phyloP scores from a whole-genome alignment of 164 flowering plant genomes.

The Magnolia sinica region DNA sequence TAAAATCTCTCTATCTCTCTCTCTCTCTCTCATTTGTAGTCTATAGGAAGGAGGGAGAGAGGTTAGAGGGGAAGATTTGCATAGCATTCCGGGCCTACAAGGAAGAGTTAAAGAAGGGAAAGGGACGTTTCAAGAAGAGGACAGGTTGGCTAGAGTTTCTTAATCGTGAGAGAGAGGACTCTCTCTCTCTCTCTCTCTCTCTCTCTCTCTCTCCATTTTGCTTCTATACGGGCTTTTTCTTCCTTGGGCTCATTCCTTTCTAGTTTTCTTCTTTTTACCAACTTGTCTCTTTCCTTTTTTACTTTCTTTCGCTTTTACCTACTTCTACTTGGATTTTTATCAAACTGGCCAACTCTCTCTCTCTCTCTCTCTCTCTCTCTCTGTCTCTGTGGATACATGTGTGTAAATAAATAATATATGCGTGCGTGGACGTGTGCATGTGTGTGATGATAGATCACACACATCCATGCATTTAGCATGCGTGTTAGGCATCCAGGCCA shows the following conservation, averaged over 20 bases:
- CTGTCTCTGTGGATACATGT: no score
- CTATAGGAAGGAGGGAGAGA: not conserved
- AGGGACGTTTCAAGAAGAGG: conserved; percentile 44
- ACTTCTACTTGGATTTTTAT: not conserved
- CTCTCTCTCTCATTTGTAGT: not conserved
- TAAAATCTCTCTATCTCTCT: conserved; percentile 1
- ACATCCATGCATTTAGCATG: no score
- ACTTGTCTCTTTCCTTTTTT: not conserved
- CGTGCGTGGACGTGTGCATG: no score
- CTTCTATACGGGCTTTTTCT: not conserved
- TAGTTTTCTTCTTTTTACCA: not conserved
- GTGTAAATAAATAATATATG: no score
- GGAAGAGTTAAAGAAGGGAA: conserved; percentile 47
- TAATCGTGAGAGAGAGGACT: conserved; percentile 7
- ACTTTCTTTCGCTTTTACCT: not conserved
- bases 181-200: conserved; percentile 22
- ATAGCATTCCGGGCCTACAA: conserved; percentile 47
- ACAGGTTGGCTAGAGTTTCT: conserved; percentile 51
- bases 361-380: not conserved
- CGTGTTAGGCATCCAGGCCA: no score
- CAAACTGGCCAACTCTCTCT: not conserved
- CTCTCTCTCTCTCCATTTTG: not conserved
- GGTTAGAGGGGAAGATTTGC: conserved; percentile 28
- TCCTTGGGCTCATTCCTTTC: not conserved
- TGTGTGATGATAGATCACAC: no score